Evolutionary conservation across 1,284 basidiomycete genomes (phyloP), one percentile per base, ranked within the genome.

Genomic region (Agaricales sp.): DNA sequence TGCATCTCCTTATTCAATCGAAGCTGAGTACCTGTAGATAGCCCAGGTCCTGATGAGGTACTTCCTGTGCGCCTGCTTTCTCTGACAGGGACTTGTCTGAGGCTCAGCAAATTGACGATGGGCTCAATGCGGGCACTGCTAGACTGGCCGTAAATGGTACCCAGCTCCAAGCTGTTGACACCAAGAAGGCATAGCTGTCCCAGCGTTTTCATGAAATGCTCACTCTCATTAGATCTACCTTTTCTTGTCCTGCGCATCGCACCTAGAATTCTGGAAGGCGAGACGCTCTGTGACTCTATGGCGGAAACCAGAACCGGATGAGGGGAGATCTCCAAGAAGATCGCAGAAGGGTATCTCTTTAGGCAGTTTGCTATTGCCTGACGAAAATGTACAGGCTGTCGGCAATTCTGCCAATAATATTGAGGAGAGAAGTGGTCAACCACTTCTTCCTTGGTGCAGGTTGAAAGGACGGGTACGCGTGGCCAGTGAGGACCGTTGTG

Each of bases 1-100:
- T 70, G 69, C 2, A 65, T 68, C 18, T 57, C 50, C 4, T 56
- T 46, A 52, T 65, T 69, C 21, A 72, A 55, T 25, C 54, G 54
- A 4, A 67, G 56, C 35, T 60, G 56, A 6, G 55, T 53, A 41
- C 57, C 57, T 48, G 63, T 61, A 19, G 67, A 54, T n/a, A 63
- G 66, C 1, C 64, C 62, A 38, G 24, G 53, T 12, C 57, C 14
- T 30, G 26, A 30, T 6, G 6, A 6, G 14, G 26, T 14, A 14
- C 6, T 14, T 30, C 14, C 6, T 6, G 6, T 30, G 6, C 14
- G 6, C 26, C 26, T 6, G 14, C 26, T 30, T 14, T 30, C 26
- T 30, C 26, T 14, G 26, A 14, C 14, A 14, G 26, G 26, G 6
- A 30, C 26, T 14, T 14, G 26, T 30, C 26, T 30, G 14, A 14